Evolutionary conservation across 1,284 basidiomycete genomes (phyloP), one percentile per base, ranked within the genome.

Genomic region (Heterobasidion occidentale): DNA sequence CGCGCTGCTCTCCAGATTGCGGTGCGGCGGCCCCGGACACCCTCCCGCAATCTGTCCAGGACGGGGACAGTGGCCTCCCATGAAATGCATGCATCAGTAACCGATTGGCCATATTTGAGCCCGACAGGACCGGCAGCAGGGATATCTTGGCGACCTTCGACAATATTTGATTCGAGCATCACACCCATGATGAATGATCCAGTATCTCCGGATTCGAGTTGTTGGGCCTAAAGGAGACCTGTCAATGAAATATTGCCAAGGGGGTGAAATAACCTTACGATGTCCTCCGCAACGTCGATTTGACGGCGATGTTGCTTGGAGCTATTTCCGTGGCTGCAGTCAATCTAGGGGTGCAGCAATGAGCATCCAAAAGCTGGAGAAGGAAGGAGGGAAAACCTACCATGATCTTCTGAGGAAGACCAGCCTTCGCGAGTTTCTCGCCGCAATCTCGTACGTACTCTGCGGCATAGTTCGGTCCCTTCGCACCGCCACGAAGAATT

Each of bases 261-360:
- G 48, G 33, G 17, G 46, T 45, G 34, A 50, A 46, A 52, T 50
- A 27, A 38, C 71, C 86, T 72, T 64, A 90, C 92, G 59, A 98
- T 88, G 63, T 90, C 80, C 20, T 90, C 88, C 20, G 90, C 88
- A 55, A 96, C 92, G 61, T 90, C 89, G 9, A 86, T 76, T 71
- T 96, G 93, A 63, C 86, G 90, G 53, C 78, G 73, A 72, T 94
- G 88, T 68, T 95, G 88, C 71, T 95, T 96, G 56, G 80, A 83
- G 66, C 90, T 92, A 74, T 97, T 97, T 58, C 94, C 94, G 67
- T 94, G 96, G 63, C 92, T 95, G 80, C 95, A 98, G 71, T 98
- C 94, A 64, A 95, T 84, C 90, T 93, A 57, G 33, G 19, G 36
- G 45, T 33, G 34, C 27, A 4, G 27, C 27, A 27, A 27, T 27